Evolutionary conservation across 257 asterid genomes (phyloP).

Genomic region (Solanum raphanifolium): DNA sequence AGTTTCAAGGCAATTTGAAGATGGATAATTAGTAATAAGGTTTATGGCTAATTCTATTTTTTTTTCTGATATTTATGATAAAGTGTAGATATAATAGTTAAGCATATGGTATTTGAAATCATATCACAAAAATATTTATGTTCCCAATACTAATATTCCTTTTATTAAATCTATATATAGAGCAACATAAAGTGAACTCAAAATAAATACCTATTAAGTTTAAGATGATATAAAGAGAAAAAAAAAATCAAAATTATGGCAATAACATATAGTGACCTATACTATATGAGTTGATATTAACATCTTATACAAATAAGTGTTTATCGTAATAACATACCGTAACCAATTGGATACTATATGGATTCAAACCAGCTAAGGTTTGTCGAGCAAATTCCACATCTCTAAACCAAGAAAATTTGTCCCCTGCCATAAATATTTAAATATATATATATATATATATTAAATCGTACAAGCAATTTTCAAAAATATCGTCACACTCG

Average conservation of each 20-base stretch:
- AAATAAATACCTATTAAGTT: neutral
- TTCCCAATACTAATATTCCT: neutral
- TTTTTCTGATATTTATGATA: too few species aligned
- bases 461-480: neutral
- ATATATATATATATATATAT: too few species aligned
- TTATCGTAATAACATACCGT: conserved; percentile 21
- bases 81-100: too few species aligned
- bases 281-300: neutral
- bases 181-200: too few species aligned
- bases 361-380: conserved; percentile 63
- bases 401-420: conserved; percentile 59
- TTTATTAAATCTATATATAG: too few species aligned
- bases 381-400: conserved; percentile 74
- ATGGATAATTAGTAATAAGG: neutral
- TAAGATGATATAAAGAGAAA: neutral
- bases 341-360: conserved; percentile 42
- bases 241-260: neutral
- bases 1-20: neutral
- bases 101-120: neutral
- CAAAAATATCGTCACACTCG: neutral
- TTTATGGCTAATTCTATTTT: too few species aligned
- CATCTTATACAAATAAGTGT: neutral
- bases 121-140: neutral
- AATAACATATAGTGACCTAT: neutral
- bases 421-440: conserved; percentile 23